Percentiles rank a stretch among this genome's conserved stretches.
phyloP scores from a whole-genome alignment of 2,329 filamentous ascomycete species.

The Exophiala phaeomuriformis region DNA sequence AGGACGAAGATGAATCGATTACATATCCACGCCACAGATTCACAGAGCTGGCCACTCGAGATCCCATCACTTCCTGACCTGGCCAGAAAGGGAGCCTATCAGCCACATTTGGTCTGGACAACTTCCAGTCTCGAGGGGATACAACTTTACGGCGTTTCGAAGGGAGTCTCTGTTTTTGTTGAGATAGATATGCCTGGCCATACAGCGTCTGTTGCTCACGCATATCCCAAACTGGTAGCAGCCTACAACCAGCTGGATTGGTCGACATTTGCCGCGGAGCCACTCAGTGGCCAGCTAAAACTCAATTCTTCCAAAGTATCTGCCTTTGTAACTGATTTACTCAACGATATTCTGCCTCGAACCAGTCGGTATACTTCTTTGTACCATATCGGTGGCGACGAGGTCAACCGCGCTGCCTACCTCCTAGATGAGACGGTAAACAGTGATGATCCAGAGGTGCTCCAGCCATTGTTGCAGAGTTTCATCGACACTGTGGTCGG shows the following conservation, averaged over 20 bases:
- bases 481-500: conserved; percentile 66
- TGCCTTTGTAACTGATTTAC: conserved; percentile 63
- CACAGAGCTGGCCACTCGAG: conserved; percentile 62
- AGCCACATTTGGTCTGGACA: conserved; percentile 59
- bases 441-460: conserved; percentile 56
- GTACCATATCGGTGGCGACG: conserved; percentile 84
- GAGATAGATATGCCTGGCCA: conserved; percentile 80
- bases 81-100: conserved; percentile 66
- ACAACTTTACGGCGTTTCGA: conserved; percentile 61
- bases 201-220: conserved; percentile 59
- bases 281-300: conserved; percentile 59
- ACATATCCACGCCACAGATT: conserved; percentile 52
- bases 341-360: conserved; percentile 69
- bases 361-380: conserved; percentile 61
- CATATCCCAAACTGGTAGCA: conserved; percentile 64
- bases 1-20: conserved; percentile 51
- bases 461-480: conserved; percentile 68
- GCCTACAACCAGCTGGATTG: conserved; percentile 52
- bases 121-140: conserved; percentile 57
- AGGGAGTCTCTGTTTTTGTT: conserved; percentile 64
- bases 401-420: conserved; percentile 72
- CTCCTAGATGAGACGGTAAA: conserved; percentile 64
- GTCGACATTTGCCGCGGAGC: conserved; percentile 48
- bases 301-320: conserved; percentile 66
- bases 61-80: conserved; percentile 68